Base-by-base conservation (phyloP, 2,329 filamentous ascomycete species). In the Aureobasidium leucospermi region DNA sequence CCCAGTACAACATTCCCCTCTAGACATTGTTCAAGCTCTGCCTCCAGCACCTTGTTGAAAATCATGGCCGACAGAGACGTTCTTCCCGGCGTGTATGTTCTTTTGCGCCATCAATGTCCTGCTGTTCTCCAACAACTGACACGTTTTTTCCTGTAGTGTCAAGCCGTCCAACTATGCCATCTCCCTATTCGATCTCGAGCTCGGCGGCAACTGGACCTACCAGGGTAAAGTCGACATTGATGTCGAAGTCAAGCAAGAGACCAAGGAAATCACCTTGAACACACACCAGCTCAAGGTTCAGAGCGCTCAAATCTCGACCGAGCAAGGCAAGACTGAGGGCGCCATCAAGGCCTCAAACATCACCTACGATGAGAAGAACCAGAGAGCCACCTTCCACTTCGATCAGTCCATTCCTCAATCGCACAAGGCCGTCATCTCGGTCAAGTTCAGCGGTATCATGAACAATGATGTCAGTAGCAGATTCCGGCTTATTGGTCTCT, bases 91-190 rank as follows among this genome's bases (percentile, higher is more conserved):
- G 73, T 73, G 76, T 77, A 63, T 68, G 74, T 64, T 32, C 7
- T 28, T 19, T 32, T n/a, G n/a, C 5, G 3, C 23, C 23, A 23
- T 23, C 23, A 23, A 9, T n/a, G 15, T 19, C 47, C 10, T 6
- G 34, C 32, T 19, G 8, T 13, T 4, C 15, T 9, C 19, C 32
- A 28, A 4, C 7, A 3, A 39, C 39, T 60, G 39, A 60, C 34
- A 16, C 9, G 7, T 16, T 11, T 47, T 2, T 28, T 39, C 10
- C 9, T 48, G 42, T 62, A 86, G 83, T 70, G 85, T 93, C 71
- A 93, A 90, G 77, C 91, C 94, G 2, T 78, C 80, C 63, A 90
- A 97, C 77, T 99, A 99, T 76, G 79, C 84, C 68, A 80, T 99
- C 65, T 90, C 87, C 59, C 82, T 99, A 67, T 85, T 81, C 70